Base-by-base conservation (phyloP, 176 grass and related monocot species). In the Pontederia crassipes region DNA sequence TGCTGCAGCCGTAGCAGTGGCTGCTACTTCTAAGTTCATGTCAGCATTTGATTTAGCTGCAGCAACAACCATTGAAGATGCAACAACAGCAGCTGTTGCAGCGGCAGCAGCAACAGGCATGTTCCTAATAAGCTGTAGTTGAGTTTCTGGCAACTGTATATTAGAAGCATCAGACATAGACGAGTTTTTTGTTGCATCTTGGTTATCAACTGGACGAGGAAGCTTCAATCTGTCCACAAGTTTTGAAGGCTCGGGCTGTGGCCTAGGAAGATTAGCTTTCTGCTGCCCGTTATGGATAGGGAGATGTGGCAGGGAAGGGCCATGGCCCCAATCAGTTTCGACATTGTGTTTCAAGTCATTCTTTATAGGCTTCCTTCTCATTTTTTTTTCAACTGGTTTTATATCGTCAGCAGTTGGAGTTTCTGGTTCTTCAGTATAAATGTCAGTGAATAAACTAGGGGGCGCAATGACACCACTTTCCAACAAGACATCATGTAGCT, bases 401-500 rank as follows among this genome's bases (percentile, higher is more conserved):
- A 20, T 24, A 10, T 54, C 29, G 48, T 54, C 61, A 80, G 74
- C 17, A 4, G 29, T 16, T 18, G 35, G 26, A 67, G 79, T 79
- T 71, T 97, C 86, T 49, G 74, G 75, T 60, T 91, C 75, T 77
- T 79, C 78, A 69, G 75, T 72, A 28, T 65, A 97, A 78, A 89
- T 73, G 76, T 98, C 94, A 51, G 84, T 89, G 75, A 98, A 98
- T 50, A 98, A 78, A 68, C 92, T 85, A 58, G 88, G 79, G 16
- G 94, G 94, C 64, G 94, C 88, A 57, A 88, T 72, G 58, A 98
- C 87, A 70, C 94, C 94, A 79, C 81, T 98, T 89, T 98, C 88
- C 28, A 92, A 74, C 71, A 98, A 81, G 49, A 98, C 88, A 73
- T 98, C 82, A 32, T 98, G 94, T 73, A 98, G 86, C 28, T 98